phyloP scores from a whole-genome alignment of 768 basidiomycete genomes.

The Lactarius pseudohatsudake region DNA sequence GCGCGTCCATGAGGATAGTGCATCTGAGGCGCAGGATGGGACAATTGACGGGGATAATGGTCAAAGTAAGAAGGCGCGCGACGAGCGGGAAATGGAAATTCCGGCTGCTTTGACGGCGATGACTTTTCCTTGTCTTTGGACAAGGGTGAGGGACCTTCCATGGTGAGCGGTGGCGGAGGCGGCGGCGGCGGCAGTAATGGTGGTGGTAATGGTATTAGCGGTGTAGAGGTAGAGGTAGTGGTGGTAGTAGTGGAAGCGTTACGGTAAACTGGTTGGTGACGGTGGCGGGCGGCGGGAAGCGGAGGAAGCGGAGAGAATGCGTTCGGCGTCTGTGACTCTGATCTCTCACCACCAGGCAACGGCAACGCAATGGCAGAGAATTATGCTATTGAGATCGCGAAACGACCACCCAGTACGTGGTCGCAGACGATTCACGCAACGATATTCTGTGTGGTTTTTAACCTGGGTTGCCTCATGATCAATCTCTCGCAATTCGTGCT shows the following conservation, averaged over 20 bases:
- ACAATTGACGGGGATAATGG: constrained; percentile 50
- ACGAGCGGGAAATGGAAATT: constrained; percentile 27
- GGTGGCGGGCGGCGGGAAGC: background rate
- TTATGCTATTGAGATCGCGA: constrained; percentile 51
- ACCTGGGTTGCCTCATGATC: constrained; percentile 64
- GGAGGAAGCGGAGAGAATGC: background rate
- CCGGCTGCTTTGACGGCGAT: constrained; percentile 27
- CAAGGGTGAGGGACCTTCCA: background rate
- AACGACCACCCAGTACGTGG: constrained; percentile 58
- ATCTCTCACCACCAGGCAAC: background rate
- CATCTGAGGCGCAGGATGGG: constrained; percentile 37
- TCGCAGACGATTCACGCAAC: constrained; percentile 47
- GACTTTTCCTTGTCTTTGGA: constrained; percentile 38
- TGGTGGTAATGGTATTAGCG: background rate
- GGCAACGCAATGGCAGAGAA: background rate
- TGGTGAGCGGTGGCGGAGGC: background rate
- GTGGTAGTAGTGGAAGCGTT: background rate
- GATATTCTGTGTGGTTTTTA: constrained; percentile 57
- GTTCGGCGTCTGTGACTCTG: background rate
- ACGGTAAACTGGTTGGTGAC: background rate
- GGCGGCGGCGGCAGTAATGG: background rate
- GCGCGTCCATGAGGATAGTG: constrained; percentile 6
- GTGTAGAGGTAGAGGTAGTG: background rate
- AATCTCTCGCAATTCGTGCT: constrained; percentile 72
- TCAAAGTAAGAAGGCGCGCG: constrained; percentile 33